phyloP scores from a whole-genome alignment of 2,329 filamentous ascomycete species.

The Aspergillus hiratsukae region DNA sequence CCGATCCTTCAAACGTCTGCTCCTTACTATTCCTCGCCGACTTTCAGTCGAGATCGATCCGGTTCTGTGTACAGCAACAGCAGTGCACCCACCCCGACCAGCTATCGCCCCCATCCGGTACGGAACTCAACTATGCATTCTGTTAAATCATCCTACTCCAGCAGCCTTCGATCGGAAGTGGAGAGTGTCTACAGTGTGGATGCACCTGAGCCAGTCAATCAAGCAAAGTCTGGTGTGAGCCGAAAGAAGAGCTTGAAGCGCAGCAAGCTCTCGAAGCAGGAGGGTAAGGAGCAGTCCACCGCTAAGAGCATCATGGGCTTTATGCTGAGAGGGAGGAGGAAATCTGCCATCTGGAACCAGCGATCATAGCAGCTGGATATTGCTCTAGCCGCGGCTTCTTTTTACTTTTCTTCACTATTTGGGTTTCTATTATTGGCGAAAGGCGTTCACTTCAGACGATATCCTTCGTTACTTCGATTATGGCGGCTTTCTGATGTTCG shows the following conservation, averaged over 20 bases:
- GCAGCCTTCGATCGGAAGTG: conserved; percentile 27
- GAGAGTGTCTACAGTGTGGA: conserved; percentile 13
- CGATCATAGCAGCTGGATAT: too few relatives aligned
- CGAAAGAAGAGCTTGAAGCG: conserved; percentile 18
- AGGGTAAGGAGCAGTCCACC: conserved; percentile 8
- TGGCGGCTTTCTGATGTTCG: not conserved
- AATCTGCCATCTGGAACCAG: conserved; percentile 10
- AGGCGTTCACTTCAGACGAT: not conserved
- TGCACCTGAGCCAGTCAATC: conserved; percentile 6
- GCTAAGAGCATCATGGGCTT: conserved; percentile 21
- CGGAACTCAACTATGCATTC: conserved; percentile 25
- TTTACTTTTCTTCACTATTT: too few relatives aligned
- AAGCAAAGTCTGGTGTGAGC: conserved; percentile 6
- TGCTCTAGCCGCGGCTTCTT: too few relatives aligned
- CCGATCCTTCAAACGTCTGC: conserved; percentile 15
- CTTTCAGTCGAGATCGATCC: conserved; percentile 18
- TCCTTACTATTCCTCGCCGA: conserved; percentile 16
- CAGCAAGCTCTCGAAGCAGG: conserved; percentile 7
- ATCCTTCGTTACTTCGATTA: not conserved
- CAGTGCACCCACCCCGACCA: conserved; percentile 11
- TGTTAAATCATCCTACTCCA: conserved; percentile 22
- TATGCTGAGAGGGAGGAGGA: conserved; percentile 17
- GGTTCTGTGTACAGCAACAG: conserved; percentile 21
- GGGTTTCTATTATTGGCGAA: not conserved
- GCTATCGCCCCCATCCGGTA: conserved; percentile 17